These are phyloP conservation scores for Heliamphora pulchella DNA, from an alignment of 179 eudicot genomes.

Conservation along the genomic window DNA sequence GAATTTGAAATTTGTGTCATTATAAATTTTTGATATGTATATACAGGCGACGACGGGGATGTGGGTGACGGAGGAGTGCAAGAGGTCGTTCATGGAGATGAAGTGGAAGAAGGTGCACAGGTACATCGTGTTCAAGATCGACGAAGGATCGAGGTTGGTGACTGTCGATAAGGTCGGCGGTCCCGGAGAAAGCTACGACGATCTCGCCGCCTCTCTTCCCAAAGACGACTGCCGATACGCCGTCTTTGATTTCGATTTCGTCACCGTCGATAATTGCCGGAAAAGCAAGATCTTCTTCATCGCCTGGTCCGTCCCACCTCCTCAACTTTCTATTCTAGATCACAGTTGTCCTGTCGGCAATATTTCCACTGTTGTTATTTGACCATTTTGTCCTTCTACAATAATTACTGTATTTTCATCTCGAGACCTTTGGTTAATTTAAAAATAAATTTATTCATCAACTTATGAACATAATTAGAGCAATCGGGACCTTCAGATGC, in stretches of 20 bases:
- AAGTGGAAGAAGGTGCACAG: conserved; percentile 90
- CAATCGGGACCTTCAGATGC: no score
- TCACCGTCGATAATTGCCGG: conserved; percentile 78
- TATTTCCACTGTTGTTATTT: not conserved
- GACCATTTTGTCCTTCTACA: no score
- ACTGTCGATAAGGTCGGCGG: conserved; percentile 83
- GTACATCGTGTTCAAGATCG: conserved; percentile 84
- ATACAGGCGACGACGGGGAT: conserved; percentile 76
- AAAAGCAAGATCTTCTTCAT: conserved; percentile 98
- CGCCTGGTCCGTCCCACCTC: conserved; percentile 53
- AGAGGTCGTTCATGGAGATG: conserved; percentile 92
- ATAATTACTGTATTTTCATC: no score
- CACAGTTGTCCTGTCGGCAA: not conserved
- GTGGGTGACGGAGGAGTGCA: conserved; percentile 84
- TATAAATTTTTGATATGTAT: not conserved
- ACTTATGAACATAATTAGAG: no score
- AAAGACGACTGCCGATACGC: conserved; percentile 84
- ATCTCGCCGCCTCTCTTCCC: conserved; percentile 73
- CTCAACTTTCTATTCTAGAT: not conserved
- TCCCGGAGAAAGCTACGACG: conserved; percentile 59
- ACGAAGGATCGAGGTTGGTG: conserved; percentile 55
- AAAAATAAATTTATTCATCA: no score
- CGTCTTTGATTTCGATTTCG: conserved; percentile 78
- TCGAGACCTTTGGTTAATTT: no score
- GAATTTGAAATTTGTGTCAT: no score